phyloP scores from a whole-genome alignment of 139 green algal species.

The Closterium sp. region DNA sequence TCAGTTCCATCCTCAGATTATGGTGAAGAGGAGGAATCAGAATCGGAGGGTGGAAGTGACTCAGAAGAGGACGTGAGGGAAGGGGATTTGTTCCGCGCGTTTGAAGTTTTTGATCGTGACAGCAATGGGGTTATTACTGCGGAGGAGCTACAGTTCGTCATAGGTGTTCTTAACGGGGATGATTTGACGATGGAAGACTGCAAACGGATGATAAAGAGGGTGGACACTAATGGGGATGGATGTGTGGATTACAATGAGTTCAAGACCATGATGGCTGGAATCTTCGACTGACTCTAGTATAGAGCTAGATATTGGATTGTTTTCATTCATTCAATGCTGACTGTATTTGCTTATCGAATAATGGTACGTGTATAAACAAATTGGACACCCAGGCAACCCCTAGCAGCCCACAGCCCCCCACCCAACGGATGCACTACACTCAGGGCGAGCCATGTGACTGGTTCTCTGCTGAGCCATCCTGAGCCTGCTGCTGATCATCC shows the following conservation, averaged over 20 bases:
- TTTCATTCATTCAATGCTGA: too few relatives aligned
- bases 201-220: background rate
- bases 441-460: too few relatives aligned
- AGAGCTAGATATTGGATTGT: too few relatives aligned
- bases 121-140: background rate
- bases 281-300: background rate
- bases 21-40: background rate
- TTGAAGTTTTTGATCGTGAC: background rate
- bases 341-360: too few relatives aligned
- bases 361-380: too few relatives aligned
- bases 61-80: background rate
- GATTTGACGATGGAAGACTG: background rate
- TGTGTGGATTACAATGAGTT: background rate
- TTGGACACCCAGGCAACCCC: too few relatives aligned
- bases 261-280: background rate
- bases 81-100: background rate
- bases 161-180: background rate
- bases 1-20: background rate
- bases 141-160: background rate
- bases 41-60: background rate
- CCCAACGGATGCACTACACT: too few relatives aligned
- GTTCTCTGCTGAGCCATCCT: too few relatives aligned
- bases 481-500: too few relatives aligned
- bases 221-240: background rate
- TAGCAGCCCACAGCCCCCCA: too few relatives aligned